Evolutionary conservation across 2,329 filamentous ascomycete species (phyloP), one percentile per base, ranked within the genome.

Genomic region (Coniosporium uncinatum): DNA sequence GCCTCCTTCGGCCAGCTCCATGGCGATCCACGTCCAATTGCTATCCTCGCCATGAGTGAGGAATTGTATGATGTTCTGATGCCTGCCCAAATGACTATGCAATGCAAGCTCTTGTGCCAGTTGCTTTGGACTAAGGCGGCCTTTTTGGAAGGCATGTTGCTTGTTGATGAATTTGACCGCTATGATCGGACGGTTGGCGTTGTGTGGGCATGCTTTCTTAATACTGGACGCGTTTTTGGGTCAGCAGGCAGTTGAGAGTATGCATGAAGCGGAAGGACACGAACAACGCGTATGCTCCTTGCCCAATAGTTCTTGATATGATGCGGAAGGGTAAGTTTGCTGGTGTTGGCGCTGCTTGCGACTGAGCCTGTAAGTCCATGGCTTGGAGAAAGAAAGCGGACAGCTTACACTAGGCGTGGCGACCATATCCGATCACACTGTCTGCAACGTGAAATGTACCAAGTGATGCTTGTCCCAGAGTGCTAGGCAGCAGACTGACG

Each of bases 91-190:
- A 57, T 91, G 85, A 39, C 82, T 83, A 68, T 98, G 93, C 16
- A 98, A 75, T 3, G 86, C 85, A 32, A 95, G 85, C 67, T 98
- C 93, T 77, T 95, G 88, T 53, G 83, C 79, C 49, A 98, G 80
- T 66, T 98, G 93, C 58, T 94, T 91, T 24, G 83, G 76, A 22
- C 85, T 88, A 52, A 98, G 82, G 46, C 88, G 85, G 58, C 93
- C 93, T 74, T 91, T 81, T 53, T 85, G 85, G 53, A 88, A 78
- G 43, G 93, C 94, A 64, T 96, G 95, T 49, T 86, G 85, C 69
- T 98, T 98, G 70, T 98, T 91, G 60, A 98, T 96, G 66, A 98
- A 88, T 64, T 98, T 98, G 64, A 98, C 88, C 14, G 94, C 93
- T 61, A 98, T 97, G 44, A 98, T 71, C 22, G 91, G 91, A 20